Evolutionary conservation across 139 green algal species (phyloP), one percentile per base, ranked within the genome.

Genomic region (Tetraselmis chui): DNA sequence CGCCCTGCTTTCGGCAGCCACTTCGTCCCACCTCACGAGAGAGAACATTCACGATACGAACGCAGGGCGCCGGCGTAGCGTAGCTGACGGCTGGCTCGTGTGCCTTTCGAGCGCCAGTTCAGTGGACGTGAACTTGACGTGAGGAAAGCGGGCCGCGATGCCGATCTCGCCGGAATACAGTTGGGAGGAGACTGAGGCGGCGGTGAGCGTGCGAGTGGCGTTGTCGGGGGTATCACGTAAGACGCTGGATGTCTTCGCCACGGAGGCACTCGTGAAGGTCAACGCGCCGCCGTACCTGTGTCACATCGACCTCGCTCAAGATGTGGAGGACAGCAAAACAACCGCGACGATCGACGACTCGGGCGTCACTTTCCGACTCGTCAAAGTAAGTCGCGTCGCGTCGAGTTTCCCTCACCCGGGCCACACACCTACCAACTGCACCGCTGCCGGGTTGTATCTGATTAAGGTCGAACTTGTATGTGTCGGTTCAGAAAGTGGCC

Each of bases 241-340:
- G 77, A 29, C 77, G 24, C 32, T 31, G 2, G 77, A 80, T 29
- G 32, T 80, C 28, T 80, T 80, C 28, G 24, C 32, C 28, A 59
- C 77, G 28, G 77, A 80, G 29, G 24, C 29, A 2, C 32, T 80
- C 26, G 28, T 80, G 22, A 80, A 80, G n/a, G 77, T 80, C 29
- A 80, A 80, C 77, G 77, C 77, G 24, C 77, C 77, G 77, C 77
- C 77, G 28, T 80, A 80, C 77, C 77, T 80, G 2, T 29, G 45
- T 23, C 22, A 2, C 2, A 23, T 80, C 77, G 77, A 80, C 77
- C 77, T 80, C 29, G 31, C 29, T 27, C 29, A 32, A 2, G 77
- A 80, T 23, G 32, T 80, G 2, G 77, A 80, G 24, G 77, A 80
- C 23, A 32, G 45, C 45, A 5, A 67, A 18, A 67, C 11, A 5